These are phyloP conservation scores for Soucietia sequanensis DNA, from an alignment of 805 yeast species.

Conservation along the genomic window DNA sequence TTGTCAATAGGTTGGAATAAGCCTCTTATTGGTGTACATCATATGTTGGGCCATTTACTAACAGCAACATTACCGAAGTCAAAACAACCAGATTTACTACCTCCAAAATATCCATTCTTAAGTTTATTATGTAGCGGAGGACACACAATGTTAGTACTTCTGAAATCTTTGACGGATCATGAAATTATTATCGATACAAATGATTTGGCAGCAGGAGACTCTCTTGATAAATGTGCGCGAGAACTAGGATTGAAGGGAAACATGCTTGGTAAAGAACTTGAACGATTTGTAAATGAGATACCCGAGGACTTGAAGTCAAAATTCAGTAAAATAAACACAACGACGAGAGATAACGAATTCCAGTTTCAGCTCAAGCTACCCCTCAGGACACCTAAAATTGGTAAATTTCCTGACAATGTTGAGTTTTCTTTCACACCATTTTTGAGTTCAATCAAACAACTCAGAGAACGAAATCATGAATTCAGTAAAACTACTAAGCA, in stretches of 20 bases:
- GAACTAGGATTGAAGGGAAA: slow-evolving; percentile 76
- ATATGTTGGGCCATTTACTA: slow-evolving; percentile 90
- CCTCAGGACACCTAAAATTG: slow-evolving; percentile 29
- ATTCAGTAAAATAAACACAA: slow-evolving; percentile 20
- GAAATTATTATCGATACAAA: slow-evolving; percentile 69
- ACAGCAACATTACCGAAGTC: slow-evolving; percentile 36
- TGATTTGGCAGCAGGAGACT: slow-evolving; percentile 93
- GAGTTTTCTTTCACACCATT: slow-evolving; percentile 79
- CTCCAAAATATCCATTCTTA: slow-evolving; percentile 63
- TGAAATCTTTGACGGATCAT: slow-evolving; percentile 61
- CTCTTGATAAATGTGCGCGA: slow-evolving; percentile 89
- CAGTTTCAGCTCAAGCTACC: slow-evolving; percentile 29
- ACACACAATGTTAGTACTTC: slow-evolving; percentile 83
- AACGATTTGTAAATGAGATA: slow-evolving; percentile 44
- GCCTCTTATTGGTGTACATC: slow-evolving; percentile 90
- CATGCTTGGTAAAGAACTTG: slow-evolving; percentile 86
- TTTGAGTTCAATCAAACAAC: slow-evolving; percentile 45
- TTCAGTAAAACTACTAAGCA: slow-evolving; percentile 31
- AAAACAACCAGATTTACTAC: slow-evolving; percentile 47
- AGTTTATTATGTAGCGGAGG: slow-evolving; percentile 90
- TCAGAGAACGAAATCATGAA: slow-evolving; percentile 20
- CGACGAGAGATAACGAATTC: slow-evolving; percentile 20
- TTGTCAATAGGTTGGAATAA: slow-evolving; percentile 70
- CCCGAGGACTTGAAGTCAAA: slow-evolving; percentile 24
- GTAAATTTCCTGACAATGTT: slow-evolving; percentile 23